Evolutionary conservation across 2,329 filamentous ascomycete genomes (phyloP).

Genomic region (Cladosporium sp.): DNA sequence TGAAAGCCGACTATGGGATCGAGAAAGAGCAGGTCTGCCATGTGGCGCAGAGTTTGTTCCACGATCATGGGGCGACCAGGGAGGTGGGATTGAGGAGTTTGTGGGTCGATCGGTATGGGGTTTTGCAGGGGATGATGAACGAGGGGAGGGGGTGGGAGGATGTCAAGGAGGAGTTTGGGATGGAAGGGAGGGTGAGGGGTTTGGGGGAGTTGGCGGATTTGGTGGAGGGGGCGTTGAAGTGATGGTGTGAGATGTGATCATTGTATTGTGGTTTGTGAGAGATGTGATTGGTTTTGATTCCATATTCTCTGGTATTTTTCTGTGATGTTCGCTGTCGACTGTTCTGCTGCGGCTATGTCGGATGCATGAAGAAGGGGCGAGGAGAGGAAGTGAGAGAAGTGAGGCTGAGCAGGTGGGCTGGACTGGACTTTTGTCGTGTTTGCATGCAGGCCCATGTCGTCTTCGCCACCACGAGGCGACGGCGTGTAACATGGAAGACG

Average conservation of each 20-base stretch:
- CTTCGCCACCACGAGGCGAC: background rate
- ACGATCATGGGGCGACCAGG: constrained; percentile 65
- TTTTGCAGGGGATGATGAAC: constrained; percentile 39
- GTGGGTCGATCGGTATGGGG: constrained; percentile 60
- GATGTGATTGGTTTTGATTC: too few species aligned
- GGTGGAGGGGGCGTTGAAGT: constrained; percentile 39
- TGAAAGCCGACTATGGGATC: constrained; percentile 53
- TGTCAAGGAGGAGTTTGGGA: constrained; percentile 39
- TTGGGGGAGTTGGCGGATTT: constrained; percentile 60
- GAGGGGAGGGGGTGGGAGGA: constrained; percentile 36
- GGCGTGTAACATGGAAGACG: background rate
- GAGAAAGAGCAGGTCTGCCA: constrained; percentile 58
- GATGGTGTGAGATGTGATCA: background rate
- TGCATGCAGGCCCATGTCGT: too few species aligned
- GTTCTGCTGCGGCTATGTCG: background rate
- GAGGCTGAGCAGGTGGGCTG: background rate
- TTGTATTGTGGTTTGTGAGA: too few species aligned
- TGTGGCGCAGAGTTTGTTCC: constrained; percentile 63
- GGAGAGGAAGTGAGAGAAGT: too few species aligned
- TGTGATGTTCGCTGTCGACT: too few species aligned
- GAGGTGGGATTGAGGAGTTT: constrained; percentile 56
- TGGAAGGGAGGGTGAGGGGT: constrained; percentile 57
- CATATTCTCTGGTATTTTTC: too few species aligned
- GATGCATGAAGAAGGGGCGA: too few species aligned
- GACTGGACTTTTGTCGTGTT: background rate